Percentiles rank a stretch among this genome's conserved stretches.
Conservation (phyloP, 1,139 yeast species). For the Ogataea hybrid region DNA sequence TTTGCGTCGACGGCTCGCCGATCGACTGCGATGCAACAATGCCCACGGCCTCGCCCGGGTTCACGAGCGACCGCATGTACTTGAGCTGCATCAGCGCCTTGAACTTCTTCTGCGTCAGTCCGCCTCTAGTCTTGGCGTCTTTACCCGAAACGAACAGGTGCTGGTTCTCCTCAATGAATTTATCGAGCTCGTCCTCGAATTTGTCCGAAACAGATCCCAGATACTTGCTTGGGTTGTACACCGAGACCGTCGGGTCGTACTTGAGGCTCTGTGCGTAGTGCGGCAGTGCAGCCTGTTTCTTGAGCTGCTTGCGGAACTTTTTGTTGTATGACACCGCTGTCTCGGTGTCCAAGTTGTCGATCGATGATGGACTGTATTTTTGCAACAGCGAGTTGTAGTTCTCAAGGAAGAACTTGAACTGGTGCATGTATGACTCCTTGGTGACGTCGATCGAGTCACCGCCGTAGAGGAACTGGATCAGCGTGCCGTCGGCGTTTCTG, state of each 20-base stretch:
- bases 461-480: too few species aligned
- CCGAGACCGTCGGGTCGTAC: constrained; percentile 87
- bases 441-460: too few species aligned
- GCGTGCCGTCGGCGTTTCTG: too few species aligned
- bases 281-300: constrained; percentile 62
- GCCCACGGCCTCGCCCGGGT: constrained; percentile 99
- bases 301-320: constrained; percentile 72
- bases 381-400: constrained; percentile 84
- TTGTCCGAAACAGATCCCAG: constrained; percentile 92
- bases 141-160: constrained; percentile 53
- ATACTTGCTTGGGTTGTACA: constrained; percentile 83
- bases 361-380: constrained; percentile 84
- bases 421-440: too few species aligned
- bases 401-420: too few species aligned
- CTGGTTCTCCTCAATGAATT: constrained; percentile 56
- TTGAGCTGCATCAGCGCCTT: constrained; percentile 97
- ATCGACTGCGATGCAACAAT: constrained; percentile 97
- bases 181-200: constrained; percentile 79
- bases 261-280: constrained; percentile 61
- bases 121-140: constrained; percentile 45
- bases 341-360: constrained; percentile 77
- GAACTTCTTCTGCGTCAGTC: constrained; percentile 80
- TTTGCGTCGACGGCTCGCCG: constrained; percentile 99
- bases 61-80: constrained; percentile 91
- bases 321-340: constrained; percentile 77